A percentile compares a stretch with the other conserved stretches of the same genome.
phyloP scores from a whole-genome alignment of 2,329 filamentous ascomycete genomes.

The Macrophomina phaseolina region DNA sequence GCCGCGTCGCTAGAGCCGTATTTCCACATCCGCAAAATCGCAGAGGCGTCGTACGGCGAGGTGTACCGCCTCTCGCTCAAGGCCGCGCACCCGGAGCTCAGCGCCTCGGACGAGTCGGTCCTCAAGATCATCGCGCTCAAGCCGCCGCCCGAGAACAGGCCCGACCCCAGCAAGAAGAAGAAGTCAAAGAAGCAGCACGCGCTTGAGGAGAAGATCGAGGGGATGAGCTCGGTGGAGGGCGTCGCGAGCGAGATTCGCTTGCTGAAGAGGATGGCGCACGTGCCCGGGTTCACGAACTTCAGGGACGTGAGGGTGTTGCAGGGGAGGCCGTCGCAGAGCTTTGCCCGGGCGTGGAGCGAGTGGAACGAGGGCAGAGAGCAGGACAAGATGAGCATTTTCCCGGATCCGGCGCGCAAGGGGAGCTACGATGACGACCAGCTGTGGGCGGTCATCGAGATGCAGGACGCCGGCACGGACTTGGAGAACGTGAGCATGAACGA shows the following conservation, averaged over 20 bases:
- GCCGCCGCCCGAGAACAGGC: slow-evolving; percentile 31
- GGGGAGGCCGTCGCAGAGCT: slow-evolving; percentile 59
- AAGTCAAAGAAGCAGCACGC: slow-evolving; percentile 34
- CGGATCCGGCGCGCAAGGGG: slow-evolving; percentile 60
- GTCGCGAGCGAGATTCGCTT: slow-evolving; percentile 57
- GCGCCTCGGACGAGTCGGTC: slow-evolving; percentile 50
- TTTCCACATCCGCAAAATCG: slow-evolving; percentile 64
- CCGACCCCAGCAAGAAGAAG: not conserved
- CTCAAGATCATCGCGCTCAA: slow-evolving; percentile 53
- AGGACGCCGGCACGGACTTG: slow-evolving; percentile 66
- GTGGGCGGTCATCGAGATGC: slow-evolving; percentile 71
- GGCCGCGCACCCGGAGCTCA: slow-evolving; percentile 33
- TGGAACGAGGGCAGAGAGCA: slow-evolving; percentile 53
- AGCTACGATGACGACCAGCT: slow-evolving; percentile 62
- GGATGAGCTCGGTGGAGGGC: slow-evolving; percentile 52
- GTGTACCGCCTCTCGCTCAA: slow-evolving; percentile 63
- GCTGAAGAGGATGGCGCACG: slow-evolving; percentile 62
- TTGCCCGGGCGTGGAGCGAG: slow-evolving; percentile 53
- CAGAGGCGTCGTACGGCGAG: slow-evolving; percentile 70
- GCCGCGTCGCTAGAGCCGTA: slow-evolving; percentile 47
- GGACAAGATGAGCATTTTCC: slow-evolving; percentile 57
- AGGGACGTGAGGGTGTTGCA: slow-evolving; percentile 63
- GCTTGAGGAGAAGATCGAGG: slow-evolving; percentile 44
- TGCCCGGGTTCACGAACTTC: slow-evolving; percentile 69
- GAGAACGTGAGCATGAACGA: slow-evolving; percentile 33